A percentile compares a stretch with the other conserved stretches of the same genome.
These are phyloP conservation scores for Colletotrichum siamense DNA, from an alignment of 2,329 filamentous ascomycete species.

Conservation along the genomic window DNA sequence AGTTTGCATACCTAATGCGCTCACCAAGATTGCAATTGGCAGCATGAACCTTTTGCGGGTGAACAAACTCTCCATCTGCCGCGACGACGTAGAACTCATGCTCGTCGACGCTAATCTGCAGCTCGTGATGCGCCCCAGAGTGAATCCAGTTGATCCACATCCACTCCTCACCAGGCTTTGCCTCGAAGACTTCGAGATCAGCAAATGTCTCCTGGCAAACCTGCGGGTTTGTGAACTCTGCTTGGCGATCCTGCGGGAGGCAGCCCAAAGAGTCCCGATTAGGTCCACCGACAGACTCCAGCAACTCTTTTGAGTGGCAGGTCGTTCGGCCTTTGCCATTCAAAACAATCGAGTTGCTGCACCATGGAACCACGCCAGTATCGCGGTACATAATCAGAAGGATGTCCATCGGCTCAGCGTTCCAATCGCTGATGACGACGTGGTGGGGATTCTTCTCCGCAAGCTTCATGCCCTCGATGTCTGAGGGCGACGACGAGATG, in stretches of 20 bases:
- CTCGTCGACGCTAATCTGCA: constrained; percentile 14
- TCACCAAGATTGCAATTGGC: constrained; percentile 17
- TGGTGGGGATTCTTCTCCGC: constrained; percentile 3
- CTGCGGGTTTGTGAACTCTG: neutral
- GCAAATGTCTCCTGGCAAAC: constrained; percentile 1
- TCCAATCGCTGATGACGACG: constrained; percentile 16
- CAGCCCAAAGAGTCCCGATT: constrained; percentile 3
- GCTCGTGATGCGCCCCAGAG: constrained; percentile 9
- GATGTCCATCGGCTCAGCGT: constrained; percentile 11
- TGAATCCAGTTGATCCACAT: constrained; percentile 21
- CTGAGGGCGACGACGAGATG: neutral
- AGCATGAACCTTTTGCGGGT: constrained; percentile 4
- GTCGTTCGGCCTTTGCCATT: constrained; percentile 10
- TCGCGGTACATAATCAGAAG: constrained; percentile 14
- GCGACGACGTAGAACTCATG: constrained; percentile 12
- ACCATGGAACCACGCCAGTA: constrained; percentile 7
- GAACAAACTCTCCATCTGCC: constrained; percentile 9
- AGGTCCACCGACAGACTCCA: neutral
- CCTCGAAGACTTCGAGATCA: constrained; percentile 7
- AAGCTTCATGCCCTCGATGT: constrained; percentile 6
- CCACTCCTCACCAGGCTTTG: neutral
- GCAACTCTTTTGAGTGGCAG: neutral
- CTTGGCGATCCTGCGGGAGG: neutral
- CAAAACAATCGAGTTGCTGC: constrained; percentile 15
- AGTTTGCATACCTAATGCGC: neutral